Base-by-base conservation (phyloP, 495 filamentous ascomycete genomes). In the Podospora pseudocomata region DNA sequence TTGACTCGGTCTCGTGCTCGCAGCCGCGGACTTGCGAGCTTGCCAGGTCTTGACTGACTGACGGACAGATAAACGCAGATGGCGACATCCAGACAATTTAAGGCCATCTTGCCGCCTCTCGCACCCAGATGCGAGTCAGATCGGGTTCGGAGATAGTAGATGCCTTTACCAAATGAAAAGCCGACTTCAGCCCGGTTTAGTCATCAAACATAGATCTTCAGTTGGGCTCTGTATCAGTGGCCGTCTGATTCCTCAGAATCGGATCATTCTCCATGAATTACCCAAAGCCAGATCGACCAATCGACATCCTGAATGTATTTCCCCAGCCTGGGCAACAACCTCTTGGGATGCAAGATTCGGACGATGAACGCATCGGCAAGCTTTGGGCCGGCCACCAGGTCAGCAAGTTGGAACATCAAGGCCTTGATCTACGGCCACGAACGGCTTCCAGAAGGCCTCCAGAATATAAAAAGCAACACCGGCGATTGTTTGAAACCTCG, bases 401-500 rank as follows among this genome's bases (percentile, higher is more conserved):
- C 23, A 19, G 23, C n/a, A 20, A 19, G 55, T 58, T 58, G 55
- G 55, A 58, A 58, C 55, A 34, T 64, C 44, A 7, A 19, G 67
- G 64, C 23, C 64, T 58, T 58, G 55, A 58, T 58, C 55, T 58
- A 26, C 55, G 23, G 18, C n/a, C 23, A 7, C 55, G 1, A 58
- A 15, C 54, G 27, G 53, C 58, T 67, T 65, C 65, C 26, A 60
- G 65, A 49, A 58, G 57, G 30, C 26, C 64, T 19, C n/a, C 20
- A 60, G 58, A 66, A 67, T 67, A 67, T 67, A 65, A 67, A 67
- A 62, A 67, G 61, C 57, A 59, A 64, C 54, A 61, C 16, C 28
- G n/a, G 20, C 28, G 54, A n/a, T 13, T 16, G 56, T 54, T 58
- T 69, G 67, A 72, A 72, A 72, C 70, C 59, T 39, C 59, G 60